Evolutionary conservation across 129 eudicot species (phyloP).

Genomic region (Artemisia annua): DNA sequence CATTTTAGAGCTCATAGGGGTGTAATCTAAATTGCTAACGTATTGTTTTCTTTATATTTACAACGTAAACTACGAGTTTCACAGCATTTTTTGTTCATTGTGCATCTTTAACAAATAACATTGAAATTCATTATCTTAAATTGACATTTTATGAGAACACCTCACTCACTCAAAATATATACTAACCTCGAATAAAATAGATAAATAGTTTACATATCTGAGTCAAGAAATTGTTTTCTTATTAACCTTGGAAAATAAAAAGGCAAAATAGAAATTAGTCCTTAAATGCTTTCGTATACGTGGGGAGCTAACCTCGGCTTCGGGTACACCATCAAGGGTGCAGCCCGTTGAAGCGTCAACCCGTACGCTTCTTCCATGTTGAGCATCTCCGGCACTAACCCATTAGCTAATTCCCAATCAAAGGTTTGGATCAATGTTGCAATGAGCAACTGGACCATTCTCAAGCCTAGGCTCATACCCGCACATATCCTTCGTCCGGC

Average conservation of each 20-base stretch:
- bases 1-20: too few relatives aligned
- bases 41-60: too few relatives aligned
- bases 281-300: constrained; percentile 32
- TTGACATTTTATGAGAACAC: too few relatives aligned
- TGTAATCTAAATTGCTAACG: too few relatives aligned
- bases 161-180: too few relatives aligned
- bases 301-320: constrained; percentile 54
- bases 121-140: too few relatives aligned
- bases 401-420: constrained; percentile 59
- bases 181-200: too few relatives aligned
- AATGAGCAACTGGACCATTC: constrained; percentile 76
- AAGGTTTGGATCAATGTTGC: constrained; percentile 75
- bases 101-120: too few relatives aligned
- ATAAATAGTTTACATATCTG: too few relatives aligned
- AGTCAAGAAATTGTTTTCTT: background rate
- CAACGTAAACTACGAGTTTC: too few relatives aligned
- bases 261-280: background rate
- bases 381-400: constrained; percentile 37
- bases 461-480: constrained; percentile 74
- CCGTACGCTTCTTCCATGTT: constrained; percentile 95
- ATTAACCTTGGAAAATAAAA: background rate
- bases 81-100: too few relatives aligned
- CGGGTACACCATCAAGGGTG: constrained; percentile 69
- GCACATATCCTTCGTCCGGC: constrained; percentile 93
- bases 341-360: constrained; percentile 74